Evolutionary conservation across 345 rosid species (phyloP), one percentile per base, ranked within the genome.

Genomic region (Syzygium oleosum): DNA sequence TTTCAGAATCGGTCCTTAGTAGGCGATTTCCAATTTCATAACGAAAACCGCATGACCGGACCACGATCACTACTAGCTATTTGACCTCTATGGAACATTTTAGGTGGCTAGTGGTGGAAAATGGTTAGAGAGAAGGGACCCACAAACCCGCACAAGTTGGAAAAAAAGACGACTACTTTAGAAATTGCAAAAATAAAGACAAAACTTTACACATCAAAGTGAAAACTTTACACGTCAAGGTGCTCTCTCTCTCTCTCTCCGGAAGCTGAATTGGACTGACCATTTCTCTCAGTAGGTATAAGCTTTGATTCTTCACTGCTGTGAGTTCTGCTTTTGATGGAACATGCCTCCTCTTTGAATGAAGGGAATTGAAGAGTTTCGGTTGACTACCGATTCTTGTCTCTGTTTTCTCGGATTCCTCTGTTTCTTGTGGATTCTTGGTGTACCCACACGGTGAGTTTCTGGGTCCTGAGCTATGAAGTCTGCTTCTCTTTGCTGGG

Each of bases 1-100:
- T 43, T 1, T 43, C 43, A 1, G 1, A 43, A 43, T 6, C 7
- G 46, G 1, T 43, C 1, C 6, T 43, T 43, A 43, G 4, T 43
- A 5, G 46, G 46, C 4, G 1, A 43, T 6, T 43, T 43, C 7
- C 46, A 7, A 43, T 43, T 43, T 1, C 7, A 6, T 43, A 43
- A 5, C 46, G 4, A 1, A 7, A 43, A 6, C 7, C 0, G 6
- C 46, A 1, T 43, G 7, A 1, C 7, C 46, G 7, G 46, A 43
- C 46, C 1, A 1, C 1, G 46, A 1, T 43, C 46, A 43, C 46
- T 0, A 7, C 46, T 43, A 43, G 46, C 46, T 43, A 43, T 52
- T 65, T 15, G 22, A 65, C 41, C 78, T 65, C 78, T 16, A 3
- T 16, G 22, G 78, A 65, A 15, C 41, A 29, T 16, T 63, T 14